Evolutionary conservation across 2,329 filamentous ascomycete genomes (phyloP).

Genomic region (Cladorrhinum sp.): DNA sequence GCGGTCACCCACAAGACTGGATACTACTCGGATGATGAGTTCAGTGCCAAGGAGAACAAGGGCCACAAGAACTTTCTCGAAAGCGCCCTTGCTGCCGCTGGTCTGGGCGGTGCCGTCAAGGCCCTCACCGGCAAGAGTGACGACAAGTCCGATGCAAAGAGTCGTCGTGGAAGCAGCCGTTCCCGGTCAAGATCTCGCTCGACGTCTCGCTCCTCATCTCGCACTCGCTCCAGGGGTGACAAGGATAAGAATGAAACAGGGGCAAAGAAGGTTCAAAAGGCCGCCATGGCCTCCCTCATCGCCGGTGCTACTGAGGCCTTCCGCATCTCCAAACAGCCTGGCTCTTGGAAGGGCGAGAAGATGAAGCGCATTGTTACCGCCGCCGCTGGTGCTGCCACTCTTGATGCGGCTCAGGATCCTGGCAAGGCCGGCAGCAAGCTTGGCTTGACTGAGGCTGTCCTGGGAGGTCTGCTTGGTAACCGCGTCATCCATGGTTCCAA

Average conservation of each 20-base stretch:
- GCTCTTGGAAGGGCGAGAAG: constrained; percentile 86
- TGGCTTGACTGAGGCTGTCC: constrained; percentile 79
- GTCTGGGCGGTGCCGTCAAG: constrained; percentile 60
- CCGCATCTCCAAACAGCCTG: constrained; percentile 82
- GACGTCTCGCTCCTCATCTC: constrained; percentile 42
- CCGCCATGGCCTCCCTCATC: constrained; percentile 84
- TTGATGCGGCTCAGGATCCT: constrained; percentile 73
- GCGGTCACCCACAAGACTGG: constrained; percentile 54
- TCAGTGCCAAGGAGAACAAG: constrained; percentile 53
- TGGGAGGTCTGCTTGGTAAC: constrained; percentile 84
- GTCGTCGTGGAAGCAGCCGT: constrained; percentile 46
- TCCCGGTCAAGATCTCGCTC: constrained; percentile 52
- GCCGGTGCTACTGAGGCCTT: constrained; percentile 92
- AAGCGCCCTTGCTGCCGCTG: constrained; percentile 59
- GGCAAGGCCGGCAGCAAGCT: constrained; percentile 76
- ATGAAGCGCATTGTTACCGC: constrained; percentile 88
- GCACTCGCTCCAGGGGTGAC: constrained; percentile 28
- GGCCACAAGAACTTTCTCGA: constrained; percentile 64
- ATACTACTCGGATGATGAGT: constrained; percentile 58
- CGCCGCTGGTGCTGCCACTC: constrained; percentile 78
- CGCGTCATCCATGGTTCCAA: constrained; percentile 78
- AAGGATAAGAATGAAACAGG: constrained; percentile 38
- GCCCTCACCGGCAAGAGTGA: constrained; percentile 51
- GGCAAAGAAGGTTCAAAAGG: constrained; percentile 70
- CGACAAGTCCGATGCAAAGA: constrained; percentile 42